Evolutionary conservation across 2,329 filamentous ascomycete genomes (phyloP), one percentile per base, ranked within the genome.

Genomic region (Paecilomyces niveus): DNA sequence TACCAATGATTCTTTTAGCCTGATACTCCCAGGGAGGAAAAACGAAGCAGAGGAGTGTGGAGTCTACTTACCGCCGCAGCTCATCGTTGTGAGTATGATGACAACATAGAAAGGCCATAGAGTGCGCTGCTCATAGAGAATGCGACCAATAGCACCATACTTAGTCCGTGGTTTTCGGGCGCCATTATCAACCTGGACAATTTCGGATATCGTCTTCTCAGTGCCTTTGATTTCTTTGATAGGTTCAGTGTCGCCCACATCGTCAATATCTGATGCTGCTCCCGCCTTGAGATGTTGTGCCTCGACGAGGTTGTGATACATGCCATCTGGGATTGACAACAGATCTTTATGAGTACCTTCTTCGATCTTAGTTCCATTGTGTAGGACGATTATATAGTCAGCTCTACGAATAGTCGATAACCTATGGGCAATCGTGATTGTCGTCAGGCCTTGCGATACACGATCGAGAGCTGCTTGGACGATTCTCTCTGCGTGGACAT

Each of bases 371-470:
- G 80, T 75, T 1, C 91, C 91, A 64, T 87, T 83, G 54, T 87
- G 81, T 56, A 95, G 73, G 0, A 95, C 90, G 7, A 92, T 78
- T 57, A 95, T 95, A 39, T 85, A 84, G 67, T 95, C 88, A 3
- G 90, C 90, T 62, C 88, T 86, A 76, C 87, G 85, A 57, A 90
- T 85, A 0, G 88, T 90, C 0, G 87, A 89, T 24, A 90, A 75
- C 9, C 87, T 82, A 68, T 89, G 87, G 0, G 90, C 92, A 54
- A 93, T 89, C 50, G 92, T 84, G n/a, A 94, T 83, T 0, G 90
- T 55, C 8, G 54, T 55, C 11, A 15, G 31, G 33, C 33, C 39
- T n/a, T 55, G 54, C 0, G 88, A 82, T 0, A 87, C 75, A 6
- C 76, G 73, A 56, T 80, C 78, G 4, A 85, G 74, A 1, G 82